These are phyloP conservation scores for Quercus mongolica DNA, from an alignment of 306 rosid species.

Conservation along the genomic window DNA sequence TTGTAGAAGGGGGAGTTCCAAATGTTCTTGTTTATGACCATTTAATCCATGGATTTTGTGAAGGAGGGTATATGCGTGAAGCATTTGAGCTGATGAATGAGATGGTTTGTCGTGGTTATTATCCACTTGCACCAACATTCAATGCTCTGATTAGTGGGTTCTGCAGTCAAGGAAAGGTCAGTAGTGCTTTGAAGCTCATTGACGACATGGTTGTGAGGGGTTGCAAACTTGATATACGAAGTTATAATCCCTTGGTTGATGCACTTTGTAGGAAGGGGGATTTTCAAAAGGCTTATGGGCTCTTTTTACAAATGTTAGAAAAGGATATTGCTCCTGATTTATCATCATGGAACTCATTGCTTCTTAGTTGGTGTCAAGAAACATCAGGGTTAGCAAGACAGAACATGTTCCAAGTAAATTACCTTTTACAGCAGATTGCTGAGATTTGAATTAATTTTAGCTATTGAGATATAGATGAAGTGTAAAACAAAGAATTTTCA, in stretches of 20 bases:
- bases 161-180: slow-evolving; percentile 52
- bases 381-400: slow-evolving; percentile 21
- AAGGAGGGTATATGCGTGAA: slow-evolving; percentile 42
- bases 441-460: slow-evolving; percentile 8
- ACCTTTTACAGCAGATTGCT: slow-evolving; percentile 18
- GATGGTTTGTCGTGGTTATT: slow-evolving; percentile 52
- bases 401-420: slow-evolving; percentile 16
- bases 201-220: slow-evolving; percentile 66
- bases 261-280: slow-evolving; percentile 49
- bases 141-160: slow-evolving; percentile 51
- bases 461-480: too few species aligned
- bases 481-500: too few species aligned
- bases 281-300: slow-evolving; percentile 43
- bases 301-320: slow-evolving; percentile 48
- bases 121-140: slow-evolving; percentile 56
- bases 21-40: slow-evolving; percentile 51
- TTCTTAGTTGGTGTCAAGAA: slow-evolving; percentile 38
- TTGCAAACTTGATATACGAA: slow-evolving; percentile 38
- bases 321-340: slow-evolving; percentile 50
- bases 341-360: slow-evolving; percentile 50
- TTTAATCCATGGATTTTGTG: slow-evolving; percentile 48
- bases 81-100: slow-evolving; percentile 63
- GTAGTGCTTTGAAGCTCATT: slow-evolving; percentile 49
- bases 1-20: slow-evolving; percentile 56
- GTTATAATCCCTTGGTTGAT: slow-evolving; percentile 45